Evolutionary conservation across 169 alveolate species (phyloP).

Genomic region (Perkinsus chesapeaki): DNA sequence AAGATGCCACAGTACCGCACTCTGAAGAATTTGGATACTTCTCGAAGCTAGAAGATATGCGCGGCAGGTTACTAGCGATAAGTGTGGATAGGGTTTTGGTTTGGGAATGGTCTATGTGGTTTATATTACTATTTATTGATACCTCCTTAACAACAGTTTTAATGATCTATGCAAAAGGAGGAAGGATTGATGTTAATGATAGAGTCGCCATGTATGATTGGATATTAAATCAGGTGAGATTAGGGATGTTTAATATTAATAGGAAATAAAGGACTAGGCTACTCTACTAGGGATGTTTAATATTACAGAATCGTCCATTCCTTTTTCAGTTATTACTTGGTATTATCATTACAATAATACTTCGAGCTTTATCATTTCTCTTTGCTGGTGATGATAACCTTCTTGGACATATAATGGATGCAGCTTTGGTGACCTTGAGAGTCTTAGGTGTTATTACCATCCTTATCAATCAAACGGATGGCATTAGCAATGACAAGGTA

Average conservation of each 20-base stretch:
- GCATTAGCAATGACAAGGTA: neutral
- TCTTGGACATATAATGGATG: neutral
- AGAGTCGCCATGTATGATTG: neutral
- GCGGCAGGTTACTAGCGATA: neutral
- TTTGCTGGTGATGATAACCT: neutral
- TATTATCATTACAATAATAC: neutral
- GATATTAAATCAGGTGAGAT: neutral
- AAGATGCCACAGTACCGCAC: neutral
- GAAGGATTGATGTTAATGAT: neutral
- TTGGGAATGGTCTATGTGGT: neutral
- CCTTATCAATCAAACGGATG: neutral
- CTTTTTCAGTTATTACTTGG: neutral
- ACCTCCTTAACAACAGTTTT: neutral
- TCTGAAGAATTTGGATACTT: neutral
- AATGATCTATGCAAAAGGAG: neutral
- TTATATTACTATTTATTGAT: neutral
- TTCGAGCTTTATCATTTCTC: neutral
- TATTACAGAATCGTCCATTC: neutral
- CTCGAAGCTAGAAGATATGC: neutral
- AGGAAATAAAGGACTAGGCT: too few species aligned
- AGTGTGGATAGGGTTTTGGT: neutral
- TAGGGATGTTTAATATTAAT: neutral
- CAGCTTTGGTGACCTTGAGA: neutral
- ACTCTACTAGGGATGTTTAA: too few species aligned
- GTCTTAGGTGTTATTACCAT: neutral